Conservation (phyloP, 2,329 filamentous ascomycete species). For the Talaromyces amestolkiae region DNA sequence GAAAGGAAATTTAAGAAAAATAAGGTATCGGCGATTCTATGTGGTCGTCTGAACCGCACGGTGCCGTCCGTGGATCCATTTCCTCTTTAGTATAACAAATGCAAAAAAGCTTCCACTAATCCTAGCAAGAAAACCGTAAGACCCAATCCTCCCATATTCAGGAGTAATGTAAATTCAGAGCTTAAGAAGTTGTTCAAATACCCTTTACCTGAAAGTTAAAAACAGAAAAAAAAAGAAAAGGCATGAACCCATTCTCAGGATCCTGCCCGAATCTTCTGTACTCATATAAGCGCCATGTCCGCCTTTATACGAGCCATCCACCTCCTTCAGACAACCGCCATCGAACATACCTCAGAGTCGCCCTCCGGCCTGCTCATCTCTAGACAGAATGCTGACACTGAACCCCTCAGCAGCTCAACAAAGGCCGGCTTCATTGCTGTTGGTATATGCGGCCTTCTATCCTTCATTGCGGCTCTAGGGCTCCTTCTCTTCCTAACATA, state of each 20-base stretch:
- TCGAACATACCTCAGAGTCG: neutral
- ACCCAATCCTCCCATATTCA: neutral
- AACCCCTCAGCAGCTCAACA: neutral
- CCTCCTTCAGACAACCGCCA: neutral
- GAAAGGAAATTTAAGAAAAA: too few species aligned
- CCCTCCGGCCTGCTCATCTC: neutral
- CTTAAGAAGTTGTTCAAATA: neutral
- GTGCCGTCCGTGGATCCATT: neutral
- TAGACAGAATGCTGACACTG: neutral
- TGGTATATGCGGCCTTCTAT: neutral
- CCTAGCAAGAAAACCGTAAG: neutral
- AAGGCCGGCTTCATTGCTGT: neutral
- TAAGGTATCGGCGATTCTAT: too few species aligned
- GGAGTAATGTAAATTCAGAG: neutral
- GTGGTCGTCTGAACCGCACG: too few species aligned
- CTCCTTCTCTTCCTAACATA: constrained; percentile 49
- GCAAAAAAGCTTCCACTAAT: neutral
- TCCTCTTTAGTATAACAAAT: neutral
- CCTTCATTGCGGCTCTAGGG: constrained; percentile 3
- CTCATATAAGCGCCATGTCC: neutral
- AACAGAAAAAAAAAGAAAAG: neutral
- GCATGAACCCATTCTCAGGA: neutral
- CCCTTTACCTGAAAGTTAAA: neutral
- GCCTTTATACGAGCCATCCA: neutral
- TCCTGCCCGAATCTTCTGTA: neutral